Evolutionary conservation across 2,329 filamentous ascomycete species (phyloP), one percentile per base, ranked within the genome.

Genomic region (Alternaria gaisen): DNA sequence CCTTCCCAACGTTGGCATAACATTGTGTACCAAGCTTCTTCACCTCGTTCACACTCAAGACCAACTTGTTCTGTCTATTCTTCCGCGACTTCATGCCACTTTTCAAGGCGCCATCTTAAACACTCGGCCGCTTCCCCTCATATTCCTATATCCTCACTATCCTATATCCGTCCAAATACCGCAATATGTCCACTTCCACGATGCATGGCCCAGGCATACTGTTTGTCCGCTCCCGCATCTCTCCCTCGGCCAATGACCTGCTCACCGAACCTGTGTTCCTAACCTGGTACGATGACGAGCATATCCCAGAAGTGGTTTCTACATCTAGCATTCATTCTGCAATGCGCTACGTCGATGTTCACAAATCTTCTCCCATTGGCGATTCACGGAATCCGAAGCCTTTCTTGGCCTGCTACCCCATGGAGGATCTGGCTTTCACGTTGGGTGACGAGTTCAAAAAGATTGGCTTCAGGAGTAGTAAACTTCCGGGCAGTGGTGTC

Each of bases 231-330:
- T 62, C 64, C n/a, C 63, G 65, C 44, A 61, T 69, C 36, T 24
- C 56, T 0, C 53, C 52, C 0, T 12, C 58, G 76, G 61, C 75
- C 77, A 53, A 71, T 66, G 43, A 75, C 76, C 53, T 68, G 65
- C 72, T 80, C 48, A 59, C 69, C 54, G 73, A 78, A 52, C 26
- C 64, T 11, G 69, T 69, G 8, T 80, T 72, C 51, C 55, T 79
- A 41, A 65, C 71, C 47, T 81, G 79, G 79, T 80, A 80, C 64
- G 79, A 80, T 51, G 66, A 79, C 18, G 77, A 79, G 34, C 79
- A 81, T 63, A 80, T 80, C 34, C 63, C 76, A 16, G 78, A 80
- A 56, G 73, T 80, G 24, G 59, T 80, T 6, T 56, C 61, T 24
- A 80, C 73, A 2, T 71, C 67, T 30, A 75, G 76, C 24, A 74